These are phyloP conservation scores for Malus asiatica DNA, from an alignment of 306 rosid genomes.

Conservation along the genomic window DNA sequence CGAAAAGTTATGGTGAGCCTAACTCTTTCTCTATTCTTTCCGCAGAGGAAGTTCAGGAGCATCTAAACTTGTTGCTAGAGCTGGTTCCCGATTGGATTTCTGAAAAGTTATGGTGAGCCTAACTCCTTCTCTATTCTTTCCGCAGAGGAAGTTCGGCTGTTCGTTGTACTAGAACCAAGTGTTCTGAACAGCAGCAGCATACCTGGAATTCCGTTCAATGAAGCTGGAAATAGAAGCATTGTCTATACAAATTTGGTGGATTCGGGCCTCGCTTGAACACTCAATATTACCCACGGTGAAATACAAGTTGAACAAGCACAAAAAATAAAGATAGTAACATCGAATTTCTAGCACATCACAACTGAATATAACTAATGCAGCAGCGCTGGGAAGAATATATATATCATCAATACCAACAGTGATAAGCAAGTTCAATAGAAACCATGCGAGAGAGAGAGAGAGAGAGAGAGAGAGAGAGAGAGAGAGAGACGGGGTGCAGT, in stretches of 20 bases:
- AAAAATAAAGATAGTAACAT: neutral
- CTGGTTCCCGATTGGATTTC: slow-evolving; percentile 81
- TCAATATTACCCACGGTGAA: slow-evolving; percentile 8
- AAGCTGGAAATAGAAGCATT: slow-evolving; percentile 16
- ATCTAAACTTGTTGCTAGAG: slow-evolving; percentile 30
- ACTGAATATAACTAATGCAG: neutral
- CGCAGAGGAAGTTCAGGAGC: slow-evolving; percentile 64
- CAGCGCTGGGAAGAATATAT: neutral
- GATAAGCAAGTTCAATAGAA: slow-evolving; percentile 5
- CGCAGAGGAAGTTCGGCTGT: neutral
- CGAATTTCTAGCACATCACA: neutral
- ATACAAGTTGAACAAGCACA: neutral
- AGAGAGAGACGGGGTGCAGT: neutral
- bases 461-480: neutral
- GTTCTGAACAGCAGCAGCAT: neutral
- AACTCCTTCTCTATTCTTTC: too few species aligned
- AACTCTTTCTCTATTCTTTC: slow-evolving; percentile 6
- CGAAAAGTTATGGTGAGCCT: slow-evolving; percentile 9
- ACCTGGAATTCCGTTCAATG: slow-evolving; percentile 46
- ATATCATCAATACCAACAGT: slow-evolving; percentile 15
- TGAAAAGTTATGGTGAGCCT: neutral
- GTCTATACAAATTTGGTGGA: slow-evolving; percentile 30
- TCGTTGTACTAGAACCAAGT: too few species aligned
- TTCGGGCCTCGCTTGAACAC: slow-evolving; percentile 46
- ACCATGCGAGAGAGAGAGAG: neutral